Conservation (phyloP, 2,329 filamentous ascomycete genomes). For the Lachnellula suecica region DNA sequence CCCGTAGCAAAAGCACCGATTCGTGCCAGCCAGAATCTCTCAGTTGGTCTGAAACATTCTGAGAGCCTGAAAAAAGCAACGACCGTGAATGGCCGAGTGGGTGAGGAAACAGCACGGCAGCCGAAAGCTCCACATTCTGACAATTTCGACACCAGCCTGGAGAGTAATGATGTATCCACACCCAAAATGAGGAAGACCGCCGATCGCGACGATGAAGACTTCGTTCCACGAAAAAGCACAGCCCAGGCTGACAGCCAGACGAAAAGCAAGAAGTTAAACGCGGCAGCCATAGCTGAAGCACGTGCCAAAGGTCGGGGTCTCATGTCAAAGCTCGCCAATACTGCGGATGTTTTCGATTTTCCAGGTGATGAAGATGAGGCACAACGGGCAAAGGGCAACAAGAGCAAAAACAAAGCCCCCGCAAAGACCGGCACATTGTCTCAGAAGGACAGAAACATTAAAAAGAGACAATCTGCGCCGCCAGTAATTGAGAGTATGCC, state of each 20-base stretch:
- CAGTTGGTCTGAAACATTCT: background rate
- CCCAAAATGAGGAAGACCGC: background rate
- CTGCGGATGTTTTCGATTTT: background rate
- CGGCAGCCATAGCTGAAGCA: background rate
- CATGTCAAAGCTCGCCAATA: background rate
- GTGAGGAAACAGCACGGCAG: background rate
- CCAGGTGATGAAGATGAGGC: background rate
- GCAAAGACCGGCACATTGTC: background rate
- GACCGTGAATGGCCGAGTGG: background rate
- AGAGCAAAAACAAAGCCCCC: background rate
- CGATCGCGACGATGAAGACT: background rate
- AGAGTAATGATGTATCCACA: background rate
- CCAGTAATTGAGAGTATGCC: background rate
- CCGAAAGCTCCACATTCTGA: background rate
- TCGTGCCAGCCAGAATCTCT: background rate
- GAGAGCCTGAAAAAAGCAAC: background rate
- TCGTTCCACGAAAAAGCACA: background rate
- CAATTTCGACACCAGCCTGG: background rate
- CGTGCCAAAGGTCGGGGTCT: background rate
- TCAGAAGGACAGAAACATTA: background rate
- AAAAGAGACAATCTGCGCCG: background rate
- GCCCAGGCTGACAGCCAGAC: background rate
- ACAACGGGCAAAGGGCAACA: background rate
- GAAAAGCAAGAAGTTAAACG: background rate
- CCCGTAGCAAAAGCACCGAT: background rate